Base-by-base conservation (phyloP, 148 eudicot species). In the Fagopyrum tataricum region DNA sequence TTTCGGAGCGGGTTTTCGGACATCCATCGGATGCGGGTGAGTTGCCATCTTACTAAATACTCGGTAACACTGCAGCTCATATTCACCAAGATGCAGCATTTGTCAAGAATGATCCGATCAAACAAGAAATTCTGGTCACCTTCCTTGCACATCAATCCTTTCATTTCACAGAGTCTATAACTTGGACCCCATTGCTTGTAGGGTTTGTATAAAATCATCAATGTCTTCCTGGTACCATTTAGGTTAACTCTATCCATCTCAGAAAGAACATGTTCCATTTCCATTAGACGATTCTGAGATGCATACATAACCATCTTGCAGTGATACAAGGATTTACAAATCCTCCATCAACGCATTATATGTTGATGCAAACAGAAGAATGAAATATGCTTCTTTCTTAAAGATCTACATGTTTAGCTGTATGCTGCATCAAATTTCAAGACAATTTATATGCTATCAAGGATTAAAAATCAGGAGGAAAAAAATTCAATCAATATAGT, bases 241-340 rank as follows among this genome's bases (percentile, higher is more conserved):
- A 89, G 67, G 72, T 84, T 83, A 66, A 71, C 31, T 24, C 74
- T 81, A 62, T 79, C 80, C 97, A 93, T 93, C 81, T 89, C 95
- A 72, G 71, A 56, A 61, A 89, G 85, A 73, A 91, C 92, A 14
- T 52, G 72, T 79, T 91, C 97, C 97, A 93, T 91, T 74, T 93
- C 98, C 42, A 58, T 76, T 48, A 91, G 59, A 26, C 96, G 91
- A 43, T 81, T 81, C 67, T 91, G 83, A n/a, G 81, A 78, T 55
- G 82, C 78, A 78, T 85, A 89, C 95, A 91, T 78, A 47, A 87
- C 85, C 98, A 91, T 87, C 74, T 82, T 80, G 79, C 91, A 84
- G 58, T 89, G 98, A 79, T 91, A 93, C 20, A 89, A 74, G 21
- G 91, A 87, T 77, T 89, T 73, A 66, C 90, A 89, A 10, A 85